Conservation (phyloP, 306 rosid genomes). For the Arachis hypogaea region DNA sequence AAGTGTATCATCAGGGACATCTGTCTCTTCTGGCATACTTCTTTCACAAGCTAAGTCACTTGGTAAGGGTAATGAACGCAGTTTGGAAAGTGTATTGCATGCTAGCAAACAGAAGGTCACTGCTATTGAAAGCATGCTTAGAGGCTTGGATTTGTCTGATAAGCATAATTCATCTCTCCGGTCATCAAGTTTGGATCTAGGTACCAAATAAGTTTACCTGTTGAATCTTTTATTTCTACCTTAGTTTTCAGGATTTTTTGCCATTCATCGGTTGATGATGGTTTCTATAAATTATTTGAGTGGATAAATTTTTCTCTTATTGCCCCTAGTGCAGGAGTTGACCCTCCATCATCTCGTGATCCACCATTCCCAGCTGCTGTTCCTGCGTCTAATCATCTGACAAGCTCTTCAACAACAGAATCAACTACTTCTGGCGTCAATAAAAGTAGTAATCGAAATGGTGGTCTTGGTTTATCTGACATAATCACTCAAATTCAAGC, state of each 20-base stretch:
- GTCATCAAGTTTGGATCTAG: constrained; percentile 99
- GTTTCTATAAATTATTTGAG: constrained; percentile 45
- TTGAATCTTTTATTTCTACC: constrained; percentile 34
- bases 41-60: constrained; percentile 75
- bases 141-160: constrained; percentile 91
- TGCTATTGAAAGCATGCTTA: constrained; percentile 98
- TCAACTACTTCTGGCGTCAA: constrained; percentile 59
- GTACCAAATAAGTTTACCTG: constrained; percentile 68
- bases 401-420: constrained; percentile 71
- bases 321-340: constrained; percentile 99
- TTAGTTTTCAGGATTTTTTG: constrained; percentile 27
- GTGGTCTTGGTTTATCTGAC: constrained; percentile 94
- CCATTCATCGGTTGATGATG: constrained; percentile 24
- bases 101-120: constrained; percentile 95
- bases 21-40: constrained; percentile 74
- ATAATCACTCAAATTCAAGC: constrained; percentile 98
- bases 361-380: constrained; percentile 97
- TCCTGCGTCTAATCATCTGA: constrained; percentile 75
- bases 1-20: constrained; percentile 79
- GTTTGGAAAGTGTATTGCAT: constrained; percentile 94
- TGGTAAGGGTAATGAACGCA: constrained; percentile 85
- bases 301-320: constrained; percentile 81
- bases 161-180: constrained; percentile 70
- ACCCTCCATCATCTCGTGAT: constrained; percentile 99
- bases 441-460: constrained; percentile 80